phyloP scores from a whole-genome alignment of 768 basidiomycete genomes.

The Russula foetens region DNA sequence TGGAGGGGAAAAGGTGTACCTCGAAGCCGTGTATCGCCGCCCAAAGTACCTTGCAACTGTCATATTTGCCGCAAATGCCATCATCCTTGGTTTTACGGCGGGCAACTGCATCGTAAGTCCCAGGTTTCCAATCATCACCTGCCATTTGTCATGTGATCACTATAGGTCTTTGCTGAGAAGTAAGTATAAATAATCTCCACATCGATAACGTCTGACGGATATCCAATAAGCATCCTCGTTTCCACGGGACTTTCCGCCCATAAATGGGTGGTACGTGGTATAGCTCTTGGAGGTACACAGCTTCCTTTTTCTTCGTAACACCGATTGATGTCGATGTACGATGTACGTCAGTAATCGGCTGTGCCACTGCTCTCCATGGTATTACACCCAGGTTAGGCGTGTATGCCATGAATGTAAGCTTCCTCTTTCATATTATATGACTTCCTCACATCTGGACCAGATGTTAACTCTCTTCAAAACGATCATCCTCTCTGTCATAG shows the following conservation, averaged over 20 bases:
- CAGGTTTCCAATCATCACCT: neutral
- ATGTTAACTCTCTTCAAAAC: conserved; percentile 47
- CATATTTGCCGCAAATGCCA: conserved; percentile 41
- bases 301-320: neutral
- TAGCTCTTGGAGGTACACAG: conserved; percentile 45
- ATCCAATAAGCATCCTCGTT: conserved; percentile 38
- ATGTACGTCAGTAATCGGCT: conserved; percentile 38
- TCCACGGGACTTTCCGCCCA: conserved; percentile 33
- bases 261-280: conserved; percentile 47
- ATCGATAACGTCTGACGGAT: neutral
- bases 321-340: too few species aligned
- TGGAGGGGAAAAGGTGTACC: conserved; percentile 56
- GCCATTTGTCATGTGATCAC: neutral
- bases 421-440: neutral
- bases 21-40: conserved; percentile 44
- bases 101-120: conserved; percentile 41
- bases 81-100: conserved; percentile 36
- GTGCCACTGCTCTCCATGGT: conserved; percentile 45
- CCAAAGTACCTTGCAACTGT: conserved; percentile 42
- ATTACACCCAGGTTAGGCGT: conserved; percentile 42
- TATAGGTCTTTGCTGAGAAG: conserved; percentile 28
- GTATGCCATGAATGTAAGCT: conserved; percentile 42
- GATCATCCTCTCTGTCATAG: conserved; percentile 42
- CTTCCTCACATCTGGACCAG: conserved; percentile 24
- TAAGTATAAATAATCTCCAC: neutral